Conservation (phyloP, 768 basidiomycete species). For the Suillus variegatus region DNA sequence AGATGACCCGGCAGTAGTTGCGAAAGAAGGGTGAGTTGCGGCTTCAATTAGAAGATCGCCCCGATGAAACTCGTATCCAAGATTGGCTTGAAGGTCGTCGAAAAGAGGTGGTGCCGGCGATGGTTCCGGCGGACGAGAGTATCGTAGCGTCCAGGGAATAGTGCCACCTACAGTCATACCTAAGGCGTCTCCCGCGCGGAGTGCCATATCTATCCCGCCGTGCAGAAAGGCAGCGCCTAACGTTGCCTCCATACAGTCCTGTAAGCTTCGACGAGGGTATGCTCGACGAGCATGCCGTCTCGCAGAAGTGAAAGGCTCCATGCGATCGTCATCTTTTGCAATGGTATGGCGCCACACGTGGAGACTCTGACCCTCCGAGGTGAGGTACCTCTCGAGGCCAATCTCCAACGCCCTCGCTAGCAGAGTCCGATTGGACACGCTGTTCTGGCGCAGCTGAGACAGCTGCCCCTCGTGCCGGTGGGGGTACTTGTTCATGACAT, state of each 20-base stretch:
- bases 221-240: slow-evolving; percentile 75
- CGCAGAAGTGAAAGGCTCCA: slow-evolving; percentile 27
- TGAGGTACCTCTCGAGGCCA: slow-evolving; percentile 64
- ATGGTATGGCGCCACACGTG: slow-evolving; percentile 60
- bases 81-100: slow-evolving; percentile 51
- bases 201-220: slow-evolving; percentile 71
- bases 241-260: slow-evolving; percentile 88
- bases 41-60: slow-evolving; percentile 73
- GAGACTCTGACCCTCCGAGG: slow-evolving; percentile 54
- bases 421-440: slow-evolving; percentile 72
- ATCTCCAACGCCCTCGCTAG: slow-evolving; percentile 65
- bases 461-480: slow-evolving; percentile 85
- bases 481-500: slow-evolving; percentile 76
- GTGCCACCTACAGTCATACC: slow-evolving; percentile 75
- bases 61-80: slow-evolving; percentile 72
- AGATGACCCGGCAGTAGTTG: slow-evolving; percentile 51
- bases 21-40: slow-evolving; percentile 83
- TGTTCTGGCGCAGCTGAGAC: slow-evolving; percentile 58
- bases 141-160: slow-evolving; percentile 67
- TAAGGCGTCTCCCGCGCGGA: slow-evolving; percentile 63
- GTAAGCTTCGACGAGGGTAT: slow-evolving; percentile 70
- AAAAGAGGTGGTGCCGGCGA: slow-evolving; percentile 50
- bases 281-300: slow-evolving; percentile 40
- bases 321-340: slow-evolving; percentile 38
- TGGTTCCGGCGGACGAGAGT: slow-evolving; percentile 33